Percentiles rank a stretch among this genome's conserved stretches.
Evolutionary conservation across 306 rosid species (phyloP).

Genomic region (Potentilla sterilis): DNA sequence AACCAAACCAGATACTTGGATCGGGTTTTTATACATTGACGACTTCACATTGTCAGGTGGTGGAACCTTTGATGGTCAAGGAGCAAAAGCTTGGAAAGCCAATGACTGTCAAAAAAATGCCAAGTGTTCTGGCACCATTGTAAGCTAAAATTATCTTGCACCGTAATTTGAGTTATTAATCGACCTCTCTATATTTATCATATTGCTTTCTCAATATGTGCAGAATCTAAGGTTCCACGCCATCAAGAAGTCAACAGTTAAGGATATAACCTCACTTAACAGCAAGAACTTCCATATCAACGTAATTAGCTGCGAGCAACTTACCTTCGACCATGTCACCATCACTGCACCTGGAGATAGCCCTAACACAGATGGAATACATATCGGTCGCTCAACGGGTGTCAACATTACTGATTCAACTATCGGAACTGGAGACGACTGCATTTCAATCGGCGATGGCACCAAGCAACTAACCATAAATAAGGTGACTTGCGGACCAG

Average conservation of each 20-base stretch:
- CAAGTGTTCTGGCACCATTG: background rate
- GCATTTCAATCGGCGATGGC: slow-evolving; percentile 51
- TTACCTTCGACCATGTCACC: slow-evolving; percentile 30
- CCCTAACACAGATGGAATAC: slow-evolving; percentile 50
- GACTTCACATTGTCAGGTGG: too few species aligned
- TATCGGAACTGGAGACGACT: slow-evolving; percentile 50
- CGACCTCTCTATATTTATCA: too few species aligned
- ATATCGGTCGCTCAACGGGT: slow-evolving; percentile 35
- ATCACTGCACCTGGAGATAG: slow-evolving; percentile 36
- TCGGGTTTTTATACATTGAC: too few species aligned
- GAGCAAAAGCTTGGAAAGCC: slow-evolving; percentile 34
- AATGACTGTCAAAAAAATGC: slow-evolving; percentile 19
- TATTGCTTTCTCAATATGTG: too few species aligned
- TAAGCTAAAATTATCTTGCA: too few species aligned
- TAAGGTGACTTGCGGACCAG: slow-evolving; percentile 41
- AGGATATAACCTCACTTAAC: slow-evolving; percentile 32
- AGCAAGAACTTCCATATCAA: slow-evolving; percentile 42
- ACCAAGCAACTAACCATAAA: slow-evolving; percentile 16
- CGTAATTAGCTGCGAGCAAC: slow-evolving; percentile 30
- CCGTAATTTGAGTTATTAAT: too few species aligned
- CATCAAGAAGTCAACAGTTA: slow-evolving; percentile 25
- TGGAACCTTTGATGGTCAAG: slow-evolving; percentile 47
- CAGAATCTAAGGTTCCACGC: too few species aligned
- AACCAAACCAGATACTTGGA: too few species aligned
- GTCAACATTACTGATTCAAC: slow-evolving; percentile 17